Conservation (phyloP, 2,329 filamentous ascomycete genomes). For the Fusarium algeriense region DNA sequence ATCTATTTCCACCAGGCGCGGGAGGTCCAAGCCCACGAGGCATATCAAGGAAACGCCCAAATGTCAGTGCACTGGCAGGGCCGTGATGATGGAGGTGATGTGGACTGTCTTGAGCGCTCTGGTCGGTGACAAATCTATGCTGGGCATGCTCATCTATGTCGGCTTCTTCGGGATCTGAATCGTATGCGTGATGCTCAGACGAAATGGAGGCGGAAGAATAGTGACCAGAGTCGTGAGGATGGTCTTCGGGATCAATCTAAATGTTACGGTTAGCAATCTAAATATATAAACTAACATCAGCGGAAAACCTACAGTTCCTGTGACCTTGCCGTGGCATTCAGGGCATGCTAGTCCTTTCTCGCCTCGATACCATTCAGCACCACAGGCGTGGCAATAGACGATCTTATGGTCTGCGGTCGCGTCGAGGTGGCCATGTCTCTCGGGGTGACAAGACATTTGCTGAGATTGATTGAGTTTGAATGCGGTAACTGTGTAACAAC, state of each 20-base stretch:
- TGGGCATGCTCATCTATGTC: slow-evolving; percentile 68
- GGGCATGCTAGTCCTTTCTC: slow-evolving; percentile 79
- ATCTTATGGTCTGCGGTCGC: slow-evolving; percentile 71
- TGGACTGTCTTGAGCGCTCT: slow-evolving; percentile 49
- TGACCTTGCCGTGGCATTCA: slow-evolving; percentile 79
- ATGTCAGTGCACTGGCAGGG: no score
- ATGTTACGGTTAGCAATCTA: slow-evolving; percentile 24
- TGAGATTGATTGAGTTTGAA: no score
- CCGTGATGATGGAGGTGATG: no score
- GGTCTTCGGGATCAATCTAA: slow-evolving; percentile 67
- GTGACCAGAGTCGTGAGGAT: slow-evolving; percentile 65
- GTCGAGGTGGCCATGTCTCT: slow-evolving; percentile 59
- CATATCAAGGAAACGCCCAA: no score
- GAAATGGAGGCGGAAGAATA: slow-evolving; percentile 47
- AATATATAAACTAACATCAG: neutral
- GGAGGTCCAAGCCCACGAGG: no score
- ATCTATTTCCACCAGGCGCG: no score
- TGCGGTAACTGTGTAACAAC: no score
- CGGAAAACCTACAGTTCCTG: slow-evolving; percentile 79
- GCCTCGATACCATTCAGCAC: slow-evolving; percentile 82
- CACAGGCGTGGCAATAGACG: slow-evolving; percentile 87
- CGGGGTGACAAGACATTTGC: slow-evolving; percentile 53
- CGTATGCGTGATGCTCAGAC: slow-evolving; percentile 45
- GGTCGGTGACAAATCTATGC: slow-evolving; percentile 56
- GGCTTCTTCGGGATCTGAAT: slow-evolving; percentile 69